phyloP scores from a whole-genome alignment of 768 basidiomycete species.

The Hydnomerulius pinastri region DNA sequence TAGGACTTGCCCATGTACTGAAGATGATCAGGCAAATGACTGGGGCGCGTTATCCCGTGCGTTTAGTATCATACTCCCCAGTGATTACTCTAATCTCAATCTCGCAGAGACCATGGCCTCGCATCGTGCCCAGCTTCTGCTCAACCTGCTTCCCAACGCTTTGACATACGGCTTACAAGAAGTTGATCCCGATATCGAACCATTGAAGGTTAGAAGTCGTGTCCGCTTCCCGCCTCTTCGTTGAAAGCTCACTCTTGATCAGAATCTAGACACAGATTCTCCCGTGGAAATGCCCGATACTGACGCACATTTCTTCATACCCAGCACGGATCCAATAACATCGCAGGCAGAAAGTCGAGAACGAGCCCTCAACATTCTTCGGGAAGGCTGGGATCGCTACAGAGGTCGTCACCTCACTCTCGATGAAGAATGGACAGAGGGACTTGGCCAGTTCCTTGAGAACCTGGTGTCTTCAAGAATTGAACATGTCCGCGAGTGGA shows the following conservation, averaged over 20 bases:
- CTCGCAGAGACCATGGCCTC: conserved; percentile 42
- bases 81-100: neutral
- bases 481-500: conserved; percentile 47
- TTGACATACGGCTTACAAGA: conserved; percentile 45
- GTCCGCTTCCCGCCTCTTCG: neutral
- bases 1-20: neutral
- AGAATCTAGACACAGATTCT: conserved; percentile 52
- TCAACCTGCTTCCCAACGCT: conserved; percentile 42
- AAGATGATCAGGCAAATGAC: conserved; percentile 46
- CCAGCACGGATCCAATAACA: neutral
- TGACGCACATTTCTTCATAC: conserved; percentile 31
- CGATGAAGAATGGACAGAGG: conserved; percentile 34
- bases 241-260: neutral
- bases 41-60: conserved; percentile 61
- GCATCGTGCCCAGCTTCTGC: conserved; percentile 42
- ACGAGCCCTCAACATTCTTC: neutral
- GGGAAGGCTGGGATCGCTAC: neutral
- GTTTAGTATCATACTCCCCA: conserved; percentile 13
- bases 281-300: conserved; percentile 38
- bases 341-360: conserved; percentile 5
- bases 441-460: conserved; percentile 37
- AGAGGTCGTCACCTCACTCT: neutral
- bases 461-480: conserved; percentile 41
- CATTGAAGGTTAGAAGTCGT: conserved; percentile 41
- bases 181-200: conserved; percentile 41